phyloP scores from a whole-genome alignment of 148 eudicot genomes.

The Euryodendron excelsum region DNA sequence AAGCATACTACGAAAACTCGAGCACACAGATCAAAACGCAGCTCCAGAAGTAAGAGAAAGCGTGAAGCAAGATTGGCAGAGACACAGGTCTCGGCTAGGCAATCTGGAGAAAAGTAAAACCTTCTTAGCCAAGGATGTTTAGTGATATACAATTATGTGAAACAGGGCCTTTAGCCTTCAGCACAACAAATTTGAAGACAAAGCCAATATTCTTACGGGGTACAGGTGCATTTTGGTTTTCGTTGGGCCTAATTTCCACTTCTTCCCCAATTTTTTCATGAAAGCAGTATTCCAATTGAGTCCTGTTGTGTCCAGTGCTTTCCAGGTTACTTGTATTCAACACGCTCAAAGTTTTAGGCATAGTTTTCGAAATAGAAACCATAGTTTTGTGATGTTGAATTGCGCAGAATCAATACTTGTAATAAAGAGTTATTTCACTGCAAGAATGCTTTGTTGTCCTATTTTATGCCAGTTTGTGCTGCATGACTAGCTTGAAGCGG shows the following conservation, averaged over 20 bases:
- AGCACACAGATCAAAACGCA: conserved; percentile 46
- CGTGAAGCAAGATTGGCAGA: conserved; percentile 52
- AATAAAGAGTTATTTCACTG: conserved; percentile 5
- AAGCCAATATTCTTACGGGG: not conserved
- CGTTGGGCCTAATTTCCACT: conserved; percentile 6
- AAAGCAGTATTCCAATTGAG: not conserved
- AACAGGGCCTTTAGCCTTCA: conserved; percentile 3
- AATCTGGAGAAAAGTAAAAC: conserved; percentile 33
- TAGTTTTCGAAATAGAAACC: not conserved
- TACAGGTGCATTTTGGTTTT: not conserved
- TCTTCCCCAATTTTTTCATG: not conserved
- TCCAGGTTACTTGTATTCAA: not conserved
- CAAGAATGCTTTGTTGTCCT: not conserved
- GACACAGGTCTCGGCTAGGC: conserved; percentile 38
- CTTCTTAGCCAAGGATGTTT: conserved; percentile 13
- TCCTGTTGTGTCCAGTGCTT: not conserved
- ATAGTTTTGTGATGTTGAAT: not conserved
- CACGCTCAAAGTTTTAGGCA: not conserved
- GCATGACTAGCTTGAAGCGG: too few relatives aligned
- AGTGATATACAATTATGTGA: conserved; percentile 1
- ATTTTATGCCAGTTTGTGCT: not conserved
- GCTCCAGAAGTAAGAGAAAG: conserved; percentile 70
- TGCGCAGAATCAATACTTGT: not conserved
- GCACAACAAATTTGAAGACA: not conserved
- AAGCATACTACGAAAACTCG: conserved; percentile 62